Evolutionary conservation across 1,139 yeast species (phyloP).

Genomic region (Yamadazyma atmosphaerica): DNA sequence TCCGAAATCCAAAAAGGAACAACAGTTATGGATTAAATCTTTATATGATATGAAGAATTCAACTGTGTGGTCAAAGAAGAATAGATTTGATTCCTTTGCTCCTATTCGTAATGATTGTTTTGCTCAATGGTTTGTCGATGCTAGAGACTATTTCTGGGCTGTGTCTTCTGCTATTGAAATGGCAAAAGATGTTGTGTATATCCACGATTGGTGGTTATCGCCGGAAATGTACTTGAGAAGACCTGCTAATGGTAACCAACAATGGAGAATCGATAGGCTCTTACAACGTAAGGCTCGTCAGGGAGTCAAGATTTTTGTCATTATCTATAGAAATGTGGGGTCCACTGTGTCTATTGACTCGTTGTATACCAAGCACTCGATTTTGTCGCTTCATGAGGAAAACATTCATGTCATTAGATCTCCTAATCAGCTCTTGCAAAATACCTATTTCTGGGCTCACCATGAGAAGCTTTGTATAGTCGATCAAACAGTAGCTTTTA

Average conservation of each 20-base stretch:
- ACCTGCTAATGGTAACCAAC: conserved; percentile 94
- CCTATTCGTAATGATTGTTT: conserved; percentile 82
- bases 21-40: conserved; percentile 76
- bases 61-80: conserved; percentile 68
- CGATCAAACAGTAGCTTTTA: conserved; percentile 85
- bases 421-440: conserved; percentile 92
- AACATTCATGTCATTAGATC: conserved; percentile 91
- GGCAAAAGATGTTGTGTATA: conserved; percentile 92
- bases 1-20: conserved; percentile 70
- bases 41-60: conserved; percentile 66
- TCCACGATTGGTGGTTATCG: conserved; percentile 98
- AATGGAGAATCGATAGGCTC: conserved; percentile 87
- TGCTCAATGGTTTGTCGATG: conserved; percentile 98
- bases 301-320: conserved; percentile 91
- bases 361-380: conserved; percentile 88
- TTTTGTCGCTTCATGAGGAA: conserved; percentile 74
- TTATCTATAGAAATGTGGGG: conserved; percentile 94
- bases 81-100: conserved; percentile 89
- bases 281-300: conserved; percentile 88
- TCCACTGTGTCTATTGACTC: conserved; percentile 93
- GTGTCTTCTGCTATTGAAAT: conserved; percentile 86
- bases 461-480: conserved; percentile 90
- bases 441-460: conserved; percentile 98
- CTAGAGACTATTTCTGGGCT: conserved; percentile 96
- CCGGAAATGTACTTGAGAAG: conserved; percentile 92